These are phyloP conservation scores for Trametes cubensis DNA, from an alignment of 768 basidiomycete genomes.

Conservation along the genomic window DNA sequence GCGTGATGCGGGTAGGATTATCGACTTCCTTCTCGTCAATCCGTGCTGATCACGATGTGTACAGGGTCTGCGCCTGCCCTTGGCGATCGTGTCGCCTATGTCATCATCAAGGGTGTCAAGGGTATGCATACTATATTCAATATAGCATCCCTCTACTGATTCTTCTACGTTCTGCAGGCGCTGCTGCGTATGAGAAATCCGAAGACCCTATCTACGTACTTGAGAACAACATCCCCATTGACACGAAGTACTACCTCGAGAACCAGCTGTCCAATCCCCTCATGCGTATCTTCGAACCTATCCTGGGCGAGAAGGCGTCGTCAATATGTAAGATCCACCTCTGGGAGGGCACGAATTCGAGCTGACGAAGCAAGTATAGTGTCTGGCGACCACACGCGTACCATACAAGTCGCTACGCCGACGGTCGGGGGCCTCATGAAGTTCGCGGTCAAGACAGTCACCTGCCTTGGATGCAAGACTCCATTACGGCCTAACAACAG, in stretches of 20 bases:
- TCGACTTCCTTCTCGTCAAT: neutral
- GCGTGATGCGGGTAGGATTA: conserved; percentile 78
- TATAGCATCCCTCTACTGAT: neutral
- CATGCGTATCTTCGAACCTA: conserved; percentile 97
- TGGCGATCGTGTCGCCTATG: conserved; percentile 98
- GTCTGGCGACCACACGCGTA: conserved; percentile 92
- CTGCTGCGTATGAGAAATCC: conserved; percentile 97
- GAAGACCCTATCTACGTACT: conserved; percentile 97
- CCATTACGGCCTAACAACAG: conserved; percentile 80
- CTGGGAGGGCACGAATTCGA: neutral
- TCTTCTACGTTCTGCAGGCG: conserved; percentile 53
- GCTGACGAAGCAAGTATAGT: conserved; percentile 49
- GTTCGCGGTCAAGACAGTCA: conserved; percentile 94
- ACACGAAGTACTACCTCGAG: conserved; percentile 97
- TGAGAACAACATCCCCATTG: conserved; percentile 97
- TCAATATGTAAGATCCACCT: conserved; percentile 64
- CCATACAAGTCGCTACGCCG: conserved; percentile 95
- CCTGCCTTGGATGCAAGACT: conserved; percentile 95
- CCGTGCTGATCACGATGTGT: neutral
- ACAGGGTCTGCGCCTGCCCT: conserved; percentile 93
- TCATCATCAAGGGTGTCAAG: conserved; percentile 96
- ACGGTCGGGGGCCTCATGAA: conserved; percentile 98
- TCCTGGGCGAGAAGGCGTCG: conserved; percentile 88
- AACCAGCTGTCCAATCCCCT: conserved; percentile 97
- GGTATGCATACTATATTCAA: conserved; percentile 44